Evolutionary conservation across 352 stramenopile genomes (phyloP).

Genomic region (Phytophthora tentaculata): DNA sequence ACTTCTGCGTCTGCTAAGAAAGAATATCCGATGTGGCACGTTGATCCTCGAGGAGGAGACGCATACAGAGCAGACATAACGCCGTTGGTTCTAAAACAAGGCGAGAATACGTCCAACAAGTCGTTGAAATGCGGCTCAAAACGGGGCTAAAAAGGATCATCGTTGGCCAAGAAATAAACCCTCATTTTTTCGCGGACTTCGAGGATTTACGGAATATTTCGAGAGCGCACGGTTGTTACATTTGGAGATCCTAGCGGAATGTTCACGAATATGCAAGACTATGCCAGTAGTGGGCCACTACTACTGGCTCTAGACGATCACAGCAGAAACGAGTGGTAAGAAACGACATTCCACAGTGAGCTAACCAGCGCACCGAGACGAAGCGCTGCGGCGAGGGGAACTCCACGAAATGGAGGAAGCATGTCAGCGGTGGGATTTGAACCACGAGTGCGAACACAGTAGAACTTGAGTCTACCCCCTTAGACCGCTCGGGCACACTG

Average conservation of each 20-base stretch:
- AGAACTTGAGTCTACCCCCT: too few species aligned
- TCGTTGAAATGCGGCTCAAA: constrained; percentile 21
- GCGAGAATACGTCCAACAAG: constrained; percentile 28
- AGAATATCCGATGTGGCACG: constrained; percentile 69
- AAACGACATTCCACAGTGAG: too few species aligned
- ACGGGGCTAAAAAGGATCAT: constrained; percentile 37
- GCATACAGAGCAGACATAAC: constrained; percentile 75
- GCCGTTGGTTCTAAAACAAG: constrained; percentile 62
- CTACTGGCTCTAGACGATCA: constrained; percentile 17
- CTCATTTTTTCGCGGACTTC: constrained; percentile 72
- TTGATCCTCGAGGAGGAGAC: constrained; percentile 80
- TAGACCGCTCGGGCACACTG: too few species aligned
- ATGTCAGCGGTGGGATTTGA: too few species aligned
- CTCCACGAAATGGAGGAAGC: too few species aligned
- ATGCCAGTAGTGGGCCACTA: constrained; percentile 28
- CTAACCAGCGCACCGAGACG: too few species aligned
- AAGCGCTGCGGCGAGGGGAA: too few species aligned
- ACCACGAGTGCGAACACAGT: too few species aligned
- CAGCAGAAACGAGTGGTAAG: too few species aligned
- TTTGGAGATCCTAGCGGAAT: constrained; percentile 79
- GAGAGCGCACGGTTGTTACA: constrained; percentile 68
- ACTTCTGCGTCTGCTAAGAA: constrained; percentile 42
- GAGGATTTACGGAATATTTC: constrained; percentile 75
- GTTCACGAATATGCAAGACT: constrained; percentile 77
- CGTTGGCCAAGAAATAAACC: constrained; percentile 65